Evolutionary conservation across 2,329 filamentous ascomycete genomes (phyloP).

Genomic region (Dactylellina leptospora): DNA sequence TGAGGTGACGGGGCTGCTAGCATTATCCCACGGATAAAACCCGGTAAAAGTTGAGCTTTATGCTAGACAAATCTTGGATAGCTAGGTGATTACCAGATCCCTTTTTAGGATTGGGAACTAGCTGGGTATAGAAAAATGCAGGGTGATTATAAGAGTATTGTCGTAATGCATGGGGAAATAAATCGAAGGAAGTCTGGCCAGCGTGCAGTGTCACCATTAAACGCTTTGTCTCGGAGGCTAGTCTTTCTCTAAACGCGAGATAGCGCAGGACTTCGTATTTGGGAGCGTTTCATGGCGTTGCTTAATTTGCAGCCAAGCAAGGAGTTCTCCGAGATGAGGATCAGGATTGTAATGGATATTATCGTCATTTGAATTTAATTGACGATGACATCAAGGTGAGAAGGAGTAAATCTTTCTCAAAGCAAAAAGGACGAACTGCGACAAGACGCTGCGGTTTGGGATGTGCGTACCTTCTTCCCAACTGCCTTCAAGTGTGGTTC

Average conservation of each 20-base stretch:
- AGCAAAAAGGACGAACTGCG: too few species aligned
- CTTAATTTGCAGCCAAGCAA: not conserved
- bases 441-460: not conserved
- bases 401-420: not conserved
- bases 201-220: too few species aligned
- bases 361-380: not conserved
- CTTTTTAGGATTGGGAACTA: not conserved
- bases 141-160: slow-evolving; percentile 18
- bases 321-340: slow-evolving; percentile 34
- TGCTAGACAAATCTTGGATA: slow-evolving; percentile 3
- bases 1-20: slow-evolving; percentile 8
- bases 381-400: too few species aligned
- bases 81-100: slow-evolving; percentile 2
- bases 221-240: too few species aligned
- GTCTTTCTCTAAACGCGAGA: too few species aligned
- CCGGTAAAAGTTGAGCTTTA: slow-evolving; percentile 13
- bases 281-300: too few species aligned
- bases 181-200: slow-evolving; percentile 1
- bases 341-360: slow-evolving; percentile 5
- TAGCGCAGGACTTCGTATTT: too few species aligned
- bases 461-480: slow-evolving; percentile 74
- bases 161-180: slow-evolving; percentile 7
- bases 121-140: not conserved
- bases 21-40: slow-evolving; percentile 26
- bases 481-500: slow-evolving; percentile 88